Evolutionary conservation across 768 basidiomycete genomes (phyloP).

Genomic region (Cystobasidium tubakii): DNA sequence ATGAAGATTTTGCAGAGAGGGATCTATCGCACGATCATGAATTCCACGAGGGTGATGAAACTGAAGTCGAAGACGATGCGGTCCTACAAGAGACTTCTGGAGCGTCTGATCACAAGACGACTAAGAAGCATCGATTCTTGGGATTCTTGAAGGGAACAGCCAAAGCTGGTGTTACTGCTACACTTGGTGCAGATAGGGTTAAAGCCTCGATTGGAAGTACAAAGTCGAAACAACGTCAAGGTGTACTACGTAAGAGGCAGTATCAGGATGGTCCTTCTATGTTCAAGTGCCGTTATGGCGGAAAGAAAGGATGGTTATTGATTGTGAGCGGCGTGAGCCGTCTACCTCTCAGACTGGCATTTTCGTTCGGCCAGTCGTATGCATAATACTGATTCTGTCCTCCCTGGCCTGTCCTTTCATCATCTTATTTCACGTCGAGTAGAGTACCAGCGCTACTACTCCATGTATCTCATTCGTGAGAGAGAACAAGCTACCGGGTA

Average conservation of each 20-base stretch:
- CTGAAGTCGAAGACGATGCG: conserved; percentile 4
- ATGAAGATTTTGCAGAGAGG: conserved; percentile 25
- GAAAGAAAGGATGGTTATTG: conserved; percentile 48
- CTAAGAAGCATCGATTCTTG: conserved; percentile 40
- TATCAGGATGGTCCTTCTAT: conserved; percentile 48
- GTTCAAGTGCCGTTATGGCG: conserved; percentile 47
- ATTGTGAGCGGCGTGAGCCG: conserved; percentile 42
- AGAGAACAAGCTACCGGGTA: conserved; percentile 29
- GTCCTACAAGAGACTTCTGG: conserved; percentile 15
- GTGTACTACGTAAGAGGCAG: conserved; percentile 43
- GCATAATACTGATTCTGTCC: neutral
- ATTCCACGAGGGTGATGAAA: conserved; percentile 2
- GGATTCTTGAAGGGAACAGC: conserved; percentile 47
- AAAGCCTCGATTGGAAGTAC: conserved; percentile 49
- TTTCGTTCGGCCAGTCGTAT: neutral
- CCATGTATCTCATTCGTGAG: conserved; percentile 48
- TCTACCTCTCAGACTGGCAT: neutral
- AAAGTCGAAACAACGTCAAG: conserved; percentile 48
- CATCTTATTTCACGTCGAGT: neutral
- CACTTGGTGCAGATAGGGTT: conserved; percentile 48
- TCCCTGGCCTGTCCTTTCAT: neutral
- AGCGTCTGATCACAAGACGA: conserved; percentile 1
- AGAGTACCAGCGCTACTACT: conserved; percentile 47
- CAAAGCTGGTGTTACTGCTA: conserved; percentile 46
- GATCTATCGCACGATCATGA: conserved; percentile 35